Conservation (phyloP, 2,329 filamentous ascomycete genomes). For the Pyricularia grisea region DNA sequence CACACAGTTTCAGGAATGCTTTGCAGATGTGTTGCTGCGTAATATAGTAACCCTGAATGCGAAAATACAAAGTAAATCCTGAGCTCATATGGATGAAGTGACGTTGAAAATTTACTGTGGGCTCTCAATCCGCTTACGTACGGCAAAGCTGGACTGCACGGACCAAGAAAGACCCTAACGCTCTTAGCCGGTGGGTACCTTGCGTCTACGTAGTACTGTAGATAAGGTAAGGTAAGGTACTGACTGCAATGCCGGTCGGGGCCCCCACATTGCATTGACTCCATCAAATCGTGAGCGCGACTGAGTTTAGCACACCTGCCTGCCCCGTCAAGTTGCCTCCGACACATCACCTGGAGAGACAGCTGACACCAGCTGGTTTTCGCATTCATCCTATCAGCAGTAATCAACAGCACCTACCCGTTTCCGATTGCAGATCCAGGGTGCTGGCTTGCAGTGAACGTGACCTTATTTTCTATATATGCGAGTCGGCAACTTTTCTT, state of each 20-base stretch:
- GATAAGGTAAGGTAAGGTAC: too few relatives aligned
- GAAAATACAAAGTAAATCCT: not conserved
- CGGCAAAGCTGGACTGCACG: not conserved
- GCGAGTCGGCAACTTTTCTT: not conserved
- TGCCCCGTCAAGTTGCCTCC: too few relatives aligned
- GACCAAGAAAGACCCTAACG: not conserved
- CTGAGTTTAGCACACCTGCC: not conserved
- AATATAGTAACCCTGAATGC: not conserved
- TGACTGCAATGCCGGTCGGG: not conserved
- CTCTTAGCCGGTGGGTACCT: not conserved
- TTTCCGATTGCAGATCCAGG: not conserved
- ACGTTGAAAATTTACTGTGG: not conserved
- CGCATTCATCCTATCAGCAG: not conserved
- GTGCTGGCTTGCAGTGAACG: not conserved
- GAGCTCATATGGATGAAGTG: not conserved
- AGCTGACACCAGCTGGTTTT: conserved; percentile 9
- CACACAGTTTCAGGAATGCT: not conserved
- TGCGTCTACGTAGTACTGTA: too few relatives aligned
- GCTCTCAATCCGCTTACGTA: not conserved
- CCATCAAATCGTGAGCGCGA: not conserved
- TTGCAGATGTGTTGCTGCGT: not conserved
- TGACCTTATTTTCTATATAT: not conserved
- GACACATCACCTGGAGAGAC: not conserved
- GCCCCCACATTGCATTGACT: not conserved
- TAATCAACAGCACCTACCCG: not conserved